Evolutionary conservation across 495 filamentous ascomycete species (phyloP), one percentile per base, ranked within the genome.

Genomic region (Rostrohypoxylon terebratum): DNA sequence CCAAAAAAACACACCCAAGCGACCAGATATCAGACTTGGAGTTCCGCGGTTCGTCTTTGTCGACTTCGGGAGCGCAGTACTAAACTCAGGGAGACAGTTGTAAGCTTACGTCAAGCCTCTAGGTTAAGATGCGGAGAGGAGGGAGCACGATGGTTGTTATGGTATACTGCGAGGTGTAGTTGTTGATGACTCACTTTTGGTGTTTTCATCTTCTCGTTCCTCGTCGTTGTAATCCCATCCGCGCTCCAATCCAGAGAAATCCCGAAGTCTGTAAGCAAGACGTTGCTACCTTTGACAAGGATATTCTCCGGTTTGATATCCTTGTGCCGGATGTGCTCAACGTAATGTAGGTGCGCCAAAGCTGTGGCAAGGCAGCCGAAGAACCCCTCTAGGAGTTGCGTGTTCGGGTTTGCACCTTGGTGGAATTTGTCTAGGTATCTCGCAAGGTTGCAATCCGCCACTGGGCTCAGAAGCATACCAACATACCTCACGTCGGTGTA

Each of bases 31-130:
- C 47, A 0, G 47, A 50, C 20, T 25, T 50, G 2, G 47, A 50
- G 21, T 50, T 28, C 14, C 20, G 25, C 18, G 20, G 20, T 25
- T 50, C 20, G 1, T 11, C 8, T 2, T 13, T 1, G 14, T 23
- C 47, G 25, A 50, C 18, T 50, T 50, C 47, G 0, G 47, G 47
- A 14, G 47, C 47, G 14, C 47, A 50, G 47, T 50, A 50, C 47
- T 50, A 25, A 11, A 48, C 7, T 4, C n/a, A 25, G 6, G 20
- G 7, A 21, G 10, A 21, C 4, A 48, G 16, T 16, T n/a, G 10
- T n/a, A 14, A 40, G 7, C 13, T 40, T 40, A 4, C 4, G 4
- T 1, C 1, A 28, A 28, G 25, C 25, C 4, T 28, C 1, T 1
- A 4, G 1, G 4, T 28, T 28, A 1, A 2, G 4, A 4, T 1